phyloP scores from a whole-genome alignment of 2,329 filamentous ascomycete species.

The Hypoxylon sp. region DNA sequence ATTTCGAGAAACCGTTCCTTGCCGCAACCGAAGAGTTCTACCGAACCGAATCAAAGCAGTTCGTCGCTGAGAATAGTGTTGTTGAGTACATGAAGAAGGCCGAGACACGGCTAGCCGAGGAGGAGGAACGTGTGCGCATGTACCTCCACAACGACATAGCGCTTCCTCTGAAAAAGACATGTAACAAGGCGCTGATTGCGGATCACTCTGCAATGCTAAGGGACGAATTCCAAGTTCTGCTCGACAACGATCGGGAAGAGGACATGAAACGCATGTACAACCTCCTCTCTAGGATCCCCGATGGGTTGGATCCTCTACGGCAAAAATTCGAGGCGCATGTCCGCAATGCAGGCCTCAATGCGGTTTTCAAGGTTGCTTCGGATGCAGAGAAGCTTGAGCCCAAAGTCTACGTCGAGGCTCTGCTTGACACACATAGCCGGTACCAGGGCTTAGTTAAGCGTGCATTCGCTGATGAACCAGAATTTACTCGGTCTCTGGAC shows the following conservation, averaged over 20 bases:
- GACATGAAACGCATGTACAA: constrained; percentile 98
- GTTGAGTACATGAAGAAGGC: constrained; percentile 99
- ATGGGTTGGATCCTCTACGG: constrained; percentile 90
- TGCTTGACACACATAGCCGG: constrained; percentile 93
- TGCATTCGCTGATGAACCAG: constrained; percentile 94
- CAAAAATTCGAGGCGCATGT: constrained; percentile 93
- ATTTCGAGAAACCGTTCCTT: constrained; percentile 95
- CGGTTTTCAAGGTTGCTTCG: constrained; percentile 90
- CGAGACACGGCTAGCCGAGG: constrained; percentile 87
- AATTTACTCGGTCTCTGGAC: constrained; percentile 95
- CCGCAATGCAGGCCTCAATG: constrained; percentile 86
- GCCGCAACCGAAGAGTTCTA: constrained; percentile 89
- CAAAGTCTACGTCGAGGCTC: constrained; percentile 95
- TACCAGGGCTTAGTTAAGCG: constrained; percentile 93
- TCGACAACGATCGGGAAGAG: constrained; percentile 94
- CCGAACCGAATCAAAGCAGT: constrained; percentile 90
- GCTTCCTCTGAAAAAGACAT: constrained; percentile 84
- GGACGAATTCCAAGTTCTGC: constrained; percentile 94
- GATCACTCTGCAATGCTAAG: constrained; percentile 88
- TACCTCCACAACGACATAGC: constrained; percentile 95
- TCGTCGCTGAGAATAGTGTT: constrained; percentile 95
- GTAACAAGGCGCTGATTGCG: constrained; percentile 89
- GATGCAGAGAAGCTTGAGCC: constrained; percentile 93
- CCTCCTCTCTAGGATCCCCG: constrained; percentile 87
- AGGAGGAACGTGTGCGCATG: constrained; percentile 92